A percentile compares a stretch with the other conserved stretches of the same genome.
phyloP scores from a whole-genome alignment of 1,284 basidiomycete species.

The Ustilago esculenta region DNA sequence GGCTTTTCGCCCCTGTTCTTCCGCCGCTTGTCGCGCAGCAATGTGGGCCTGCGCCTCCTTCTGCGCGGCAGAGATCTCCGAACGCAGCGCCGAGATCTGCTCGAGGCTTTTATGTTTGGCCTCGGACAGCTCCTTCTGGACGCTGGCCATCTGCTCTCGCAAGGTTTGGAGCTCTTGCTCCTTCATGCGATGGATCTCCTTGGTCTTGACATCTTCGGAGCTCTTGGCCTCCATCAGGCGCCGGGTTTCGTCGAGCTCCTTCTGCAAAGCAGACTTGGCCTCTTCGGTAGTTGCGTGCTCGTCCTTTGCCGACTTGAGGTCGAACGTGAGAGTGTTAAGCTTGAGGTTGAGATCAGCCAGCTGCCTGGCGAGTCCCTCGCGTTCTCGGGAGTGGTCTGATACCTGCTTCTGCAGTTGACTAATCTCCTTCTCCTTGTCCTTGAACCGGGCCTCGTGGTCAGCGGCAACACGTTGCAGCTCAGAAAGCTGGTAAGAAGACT shows the following conservation, averaged over 20 bases:
- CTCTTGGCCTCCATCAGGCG: conserved; percentile 82
- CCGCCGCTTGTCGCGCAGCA: conserved; percentile 30
- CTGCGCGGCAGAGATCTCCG: conserved; percentile 68
- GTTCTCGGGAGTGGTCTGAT: conserved; percentile 70
- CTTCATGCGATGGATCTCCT: conserved; percentile 85
- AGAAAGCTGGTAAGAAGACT: conserved; percentile 80
- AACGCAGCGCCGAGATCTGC: conserved; percentile 63
- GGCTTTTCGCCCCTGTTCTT: conserved; percentile 28
- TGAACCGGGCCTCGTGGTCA: conserved; percentile 81
- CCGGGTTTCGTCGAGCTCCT: conserved; percentile 81
- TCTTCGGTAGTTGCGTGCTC: conserved; percentile 73
- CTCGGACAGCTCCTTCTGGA: conserved; percentile 60
- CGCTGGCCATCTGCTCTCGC: conserved; percentile 74
- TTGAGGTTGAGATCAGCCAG: conserved; percentile 75
- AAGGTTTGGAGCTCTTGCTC: conserved; percentile 82
- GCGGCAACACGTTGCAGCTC: conserved; percentile 80
- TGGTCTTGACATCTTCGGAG: conserved; percentile 83
- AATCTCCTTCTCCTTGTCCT: conserved; percentile 81
- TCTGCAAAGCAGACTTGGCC: conserved; percentile 75
- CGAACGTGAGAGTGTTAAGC: conserved; percentile 76
- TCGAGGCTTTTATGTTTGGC: conserved; percentile 61
- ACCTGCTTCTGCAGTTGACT: conserved; percentile 74
- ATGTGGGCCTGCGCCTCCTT: conserved; percentile 35
- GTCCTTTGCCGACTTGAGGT: conserved; percentile 75
- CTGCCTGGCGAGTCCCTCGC: conserved; percentile 69